phyloP scores from a whole-genome alignment of 768 basidiomycete genomes.

The Mycena galericulata region DNA sequence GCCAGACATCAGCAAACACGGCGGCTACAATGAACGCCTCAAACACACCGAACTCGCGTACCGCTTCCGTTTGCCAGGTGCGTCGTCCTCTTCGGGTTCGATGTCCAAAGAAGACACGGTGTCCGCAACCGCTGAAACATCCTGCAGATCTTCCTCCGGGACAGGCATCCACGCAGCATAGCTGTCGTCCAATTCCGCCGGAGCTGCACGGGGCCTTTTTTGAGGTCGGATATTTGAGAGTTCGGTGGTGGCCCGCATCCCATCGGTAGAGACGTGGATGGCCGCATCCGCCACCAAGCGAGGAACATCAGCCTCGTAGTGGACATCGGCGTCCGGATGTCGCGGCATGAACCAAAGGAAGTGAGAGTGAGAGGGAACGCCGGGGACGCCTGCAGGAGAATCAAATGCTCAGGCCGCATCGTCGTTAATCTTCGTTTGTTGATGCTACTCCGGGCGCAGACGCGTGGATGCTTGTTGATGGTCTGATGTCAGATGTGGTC shows the following conservation, averaged over 20 bases:
- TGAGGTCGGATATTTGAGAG: not conserved
- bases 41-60: slow-evolving; percentile 8
- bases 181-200: not conserved
- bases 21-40: not conserved
- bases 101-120: no score
- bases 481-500: no score
- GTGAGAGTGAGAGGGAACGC: no score
- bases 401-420: no score
- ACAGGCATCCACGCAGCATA: not conserved
- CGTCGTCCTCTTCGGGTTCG: not conserved
- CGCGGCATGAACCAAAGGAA: no score
- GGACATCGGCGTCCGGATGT: no score
- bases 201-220: not conserved
- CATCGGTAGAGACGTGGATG: not conserved
- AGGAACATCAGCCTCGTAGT: not conserved
- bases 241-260: not conserved
- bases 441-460: no score
- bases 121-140: not conserved
- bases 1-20: not conserved
- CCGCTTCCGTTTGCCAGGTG: not conserved
- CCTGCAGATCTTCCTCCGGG: not conserved
- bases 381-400: no score
- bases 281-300: not conserved
- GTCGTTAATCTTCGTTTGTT: no score
- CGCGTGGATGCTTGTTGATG: no score